Evolutionary conservation across 169 alveolate genomes (phyloP).

Genomic region (Eimeria necatrix): DNA sequence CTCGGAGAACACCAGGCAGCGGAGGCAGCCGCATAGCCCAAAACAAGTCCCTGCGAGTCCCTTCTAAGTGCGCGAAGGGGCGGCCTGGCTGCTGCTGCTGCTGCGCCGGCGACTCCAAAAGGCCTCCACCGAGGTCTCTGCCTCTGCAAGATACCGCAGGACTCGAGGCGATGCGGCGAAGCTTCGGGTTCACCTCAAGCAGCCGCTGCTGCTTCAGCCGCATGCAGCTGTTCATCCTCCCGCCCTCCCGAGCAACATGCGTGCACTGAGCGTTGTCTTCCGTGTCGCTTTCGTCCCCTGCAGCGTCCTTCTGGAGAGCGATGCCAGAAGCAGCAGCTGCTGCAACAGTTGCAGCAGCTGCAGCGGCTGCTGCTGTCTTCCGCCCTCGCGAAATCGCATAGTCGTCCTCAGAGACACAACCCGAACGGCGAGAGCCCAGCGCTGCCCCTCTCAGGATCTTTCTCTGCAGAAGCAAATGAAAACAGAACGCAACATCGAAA

Average conservation of each 20-base stretch:
- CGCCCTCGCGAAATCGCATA: background rate
- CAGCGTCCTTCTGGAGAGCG: background rate
- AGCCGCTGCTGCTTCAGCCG: no score
- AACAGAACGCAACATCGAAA: background rate
- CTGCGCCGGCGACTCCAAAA: background rate
- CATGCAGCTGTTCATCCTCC: background rate
- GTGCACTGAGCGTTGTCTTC: background rate
- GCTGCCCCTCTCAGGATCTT: background rate
- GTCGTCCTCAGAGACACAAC: constrained; percentile 9
- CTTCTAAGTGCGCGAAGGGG: background rate
- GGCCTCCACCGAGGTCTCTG: background rate
- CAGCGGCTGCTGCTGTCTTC: background rate
- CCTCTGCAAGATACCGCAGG: constrained; percentile 4
- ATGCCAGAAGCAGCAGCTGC: background rate
- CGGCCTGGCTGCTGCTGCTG: background rate
- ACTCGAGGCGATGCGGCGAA: background rate
- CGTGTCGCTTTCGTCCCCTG: background rate
- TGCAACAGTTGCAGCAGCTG: background rate
- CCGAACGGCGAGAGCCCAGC: constrained; percentile 1
- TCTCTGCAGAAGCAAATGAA: background rate
- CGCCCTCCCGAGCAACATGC: background rate
- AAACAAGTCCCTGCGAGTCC: background rate
- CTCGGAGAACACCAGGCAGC: background rate
- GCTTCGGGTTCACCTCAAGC: background rate
- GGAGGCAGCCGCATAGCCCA: background rate